Percentiles rank a stretch among this genome's conserved stretches.
These are phyloP conservation scores for Fusarium metavorans DNA, from an alignment of 2,329 filamentous ascomycete species.

Conservation along the genomic window DNA sequence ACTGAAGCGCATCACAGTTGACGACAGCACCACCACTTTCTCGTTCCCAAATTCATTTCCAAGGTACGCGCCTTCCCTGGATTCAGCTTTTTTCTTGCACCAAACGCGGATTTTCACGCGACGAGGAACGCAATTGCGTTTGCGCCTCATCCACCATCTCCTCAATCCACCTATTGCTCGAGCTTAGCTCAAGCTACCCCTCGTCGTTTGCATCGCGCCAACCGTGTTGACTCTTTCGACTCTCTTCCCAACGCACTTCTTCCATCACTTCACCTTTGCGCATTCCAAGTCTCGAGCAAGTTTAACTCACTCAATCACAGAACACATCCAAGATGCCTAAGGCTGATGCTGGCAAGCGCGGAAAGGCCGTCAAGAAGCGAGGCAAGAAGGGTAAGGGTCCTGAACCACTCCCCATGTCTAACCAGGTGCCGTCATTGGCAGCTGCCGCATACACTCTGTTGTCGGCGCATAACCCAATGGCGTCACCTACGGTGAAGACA, in stretches of 20 bases:
- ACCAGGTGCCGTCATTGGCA: background rate
- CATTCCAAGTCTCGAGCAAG: background rate
- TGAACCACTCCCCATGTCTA: background rate
- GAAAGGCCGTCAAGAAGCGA: slow-evolving; percentile 68
- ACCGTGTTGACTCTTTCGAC: background rate
- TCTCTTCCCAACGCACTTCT: background rate
- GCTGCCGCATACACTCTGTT: background rate
- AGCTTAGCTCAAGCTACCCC: slow-evolving; percentile 42
- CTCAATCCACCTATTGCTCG: slow-evolving; percentile 8
- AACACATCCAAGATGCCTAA: slow-evolving; percentile 67
- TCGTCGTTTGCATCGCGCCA: slow-evolving; percentile 10
- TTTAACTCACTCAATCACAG: slow-evolving; percentile 41
- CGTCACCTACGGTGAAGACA: background rate
- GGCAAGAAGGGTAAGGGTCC: slow-evolving; percentile 69
- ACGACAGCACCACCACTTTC: slow-evolving; percentile 30
- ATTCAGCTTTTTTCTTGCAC: slow-evolving; percentile 26
- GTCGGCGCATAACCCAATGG: background rate
- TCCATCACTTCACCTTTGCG: background rate
- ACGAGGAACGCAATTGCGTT: slow-evolving; percentile 45
- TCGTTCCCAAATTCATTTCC: slow-evolving; percentile 21
- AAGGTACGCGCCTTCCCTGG: slow-evolving; percentile 39
- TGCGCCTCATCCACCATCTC: slow-evolving; percentile 42
- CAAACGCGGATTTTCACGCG: slow-evolving; percentile 30
- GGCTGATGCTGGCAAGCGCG: slow-evolving; percentile 64
- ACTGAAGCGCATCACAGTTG: slow-evolving; percentile 47